Percentiles rank a stretch among this genome's conserved stretches.
Evolutionary conservation across 2,329 filamentous ascomycete species (phyloP).

Genomic region (Chaetothyriales sp.): DNA sequence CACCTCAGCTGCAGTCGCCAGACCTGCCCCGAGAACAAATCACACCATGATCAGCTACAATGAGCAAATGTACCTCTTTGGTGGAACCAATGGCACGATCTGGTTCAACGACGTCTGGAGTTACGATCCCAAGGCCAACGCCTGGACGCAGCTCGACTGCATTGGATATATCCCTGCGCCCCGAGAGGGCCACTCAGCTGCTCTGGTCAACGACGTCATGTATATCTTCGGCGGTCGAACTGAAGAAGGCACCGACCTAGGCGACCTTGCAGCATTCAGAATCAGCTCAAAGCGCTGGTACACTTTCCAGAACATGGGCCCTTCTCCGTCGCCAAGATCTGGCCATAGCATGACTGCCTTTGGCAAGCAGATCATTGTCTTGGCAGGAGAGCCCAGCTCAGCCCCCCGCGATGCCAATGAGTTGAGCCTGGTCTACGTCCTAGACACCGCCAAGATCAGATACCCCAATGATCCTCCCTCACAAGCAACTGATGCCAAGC

Average conservation of each 20-base stretch:
- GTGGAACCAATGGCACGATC: constrained; percentile 83
- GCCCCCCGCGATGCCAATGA: constrained; percentile 68
- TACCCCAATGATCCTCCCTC: constrained; percentile 64
- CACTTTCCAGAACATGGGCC: constrained; percentile 99
- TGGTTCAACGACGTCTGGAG: constrained; percentile 99
- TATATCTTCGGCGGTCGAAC: constrained; percentile 96
- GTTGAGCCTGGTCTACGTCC: constrained; percentile 73
- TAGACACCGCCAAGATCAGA: constrained; percentile 91
- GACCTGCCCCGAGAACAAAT: constrained; percentile 73
- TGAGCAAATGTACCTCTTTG: constrained; percentile 81
- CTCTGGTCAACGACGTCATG: constrained; percentile 95
- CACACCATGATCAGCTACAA: constrained; percentile 85
- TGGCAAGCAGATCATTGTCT: constrained; percentile 79
- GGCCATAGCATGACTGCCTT: constrained; percentile 97
- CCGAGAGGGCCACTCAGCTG: constrained; percentile 85
- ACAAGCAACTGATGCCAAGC: constrained; percentile 27
- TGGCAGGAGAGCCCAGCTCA: constrained; percentile 89
- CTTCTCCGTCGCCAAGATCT: constrained; percentile 80
- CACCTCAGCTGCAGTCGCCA: constrained; percentile 49
- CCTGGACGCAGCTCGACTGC: constrained; percentile 81
- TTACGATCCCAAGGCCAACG: constrained; percentile 71
- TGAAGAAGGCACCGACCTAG: constrained; percentile 81
- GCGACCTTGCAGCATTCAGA: constrained; percentile 77
- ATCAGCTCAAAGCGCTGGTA: constrained; percentile 86
- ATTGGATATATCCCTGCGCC: constrained; percentile 94